These are phyloP conservation scores for Solanum bukasovii DNA, from an alignment of 257 asterid genomes.

Conservation along the genomic window DNA sequence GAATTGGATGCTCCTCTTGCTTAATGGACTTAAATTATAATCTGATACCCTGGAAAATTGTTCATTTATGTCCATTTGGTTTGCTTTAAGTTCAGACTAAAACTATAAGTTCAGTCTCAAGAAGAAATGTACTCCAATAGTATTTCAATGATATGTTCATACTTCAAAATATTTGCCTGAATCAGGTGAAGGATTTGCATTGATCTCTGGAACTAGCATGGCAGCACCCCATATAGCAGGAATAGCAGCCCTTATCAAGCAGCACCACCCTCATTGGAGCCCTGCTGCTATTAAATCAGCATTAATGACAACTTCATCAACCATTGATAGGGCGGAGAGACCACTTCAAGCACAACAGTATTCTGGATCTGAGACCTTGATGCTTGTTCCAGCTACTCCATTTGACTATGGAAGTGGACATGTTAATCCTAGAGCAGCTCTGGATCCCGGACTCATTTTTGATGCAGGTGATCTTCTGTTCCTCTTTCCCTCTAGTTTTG, in stretches of 20 bases:
- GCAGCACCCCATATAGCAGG: constrained; percentile 85
- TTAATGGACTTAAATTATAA: neutral
- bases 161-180: constrained; percentile 1
- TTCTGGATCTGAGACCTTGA: constrained; percentile 55
- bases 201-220: constrained; percentile 87
- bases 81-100: neutral
- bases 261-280: constrained; percentile 78
- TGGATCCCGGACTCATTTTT: constrained; percentile 69
- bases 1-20: neutral
- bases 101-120: neutral
- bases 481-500: neutral
- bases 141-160: neutral
- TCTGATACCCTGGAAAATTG: neutral
- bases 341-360: constrained; percentile 71
- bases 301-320: constrained; percentile 67
- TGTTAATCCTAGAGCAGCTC: constrained; percentile 69
- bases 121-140: neutral
- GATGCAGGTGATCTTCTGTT: constrained; percentile 41
- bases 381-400: constrained; percentile 62
- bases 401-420: constrained; percentile 82
- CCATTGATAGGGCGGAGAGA: constrained; percentile 58
- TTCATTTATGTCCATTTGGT: neutral
- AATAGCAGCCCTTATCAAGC: constrained; percentile 74
- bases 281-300: constrained; percentile 80
- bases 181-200: constrained; percentile 76